Evolutionary conservation across 2,329 filamentous ascomycete species (phyloP), one percentile per base, ranked within the genome.

Genomic region (Cytospora schulzeri): DNA sequence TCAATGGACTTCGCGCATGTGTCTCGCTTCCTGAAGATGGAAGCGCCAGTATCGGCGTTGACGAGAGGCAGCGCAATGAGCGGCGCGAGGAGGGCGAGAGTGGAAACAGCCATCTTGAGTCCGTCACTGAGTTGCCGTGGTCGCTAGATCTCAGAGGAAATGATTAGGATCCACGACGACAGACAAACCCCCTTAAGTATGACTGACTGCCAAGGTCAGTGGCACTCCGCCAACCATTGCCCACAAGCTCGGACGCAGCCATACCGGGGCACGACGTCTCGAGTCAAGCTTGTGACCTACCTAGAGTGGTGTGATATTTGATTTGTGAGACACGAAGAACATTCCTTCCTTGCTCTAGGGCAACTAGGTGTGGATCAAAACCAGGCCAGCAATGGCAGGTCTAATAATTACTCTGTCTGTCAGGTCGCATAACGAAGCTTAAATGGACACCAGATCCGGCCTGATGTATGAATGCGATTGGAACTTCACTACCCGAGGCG

Each of bases 1-100:
- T 66, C 50, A 4, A 66, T 62, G 4, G 50, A 57, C 14, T 57
- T 54, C 4, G 65, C 33, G 41, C 65, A 66, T 35, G 65, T 66
- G 4, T 62, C 35, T 41, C 63, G 53, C 24, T 60, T 57, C 35
- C 59, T 65, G 54, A 66, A 65, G 55, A 64, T 52, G 24, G 38
- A 48, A 29, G 62, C 55, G 9, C 65, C 63, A 35, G 52, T 56
- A 5, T 59, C 26, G 24, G 65, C 62, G 24, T 6, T 53, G 38
- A 57, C 38, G 22, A 62, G 57, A 14, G 65, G 24, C 14, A 57
- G 22, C n/a, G 29, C 52, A 35, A 56, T 55, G n/a, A 52, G 54
- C 48, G 60, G 28, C 48, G 62, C 62, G 50, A 66, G 31, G 26
- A 66, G 35, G 19, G 58, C 31, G 29, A 61, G 19, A 33, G 55